phyloP scores from a whole-genome alignment of 345 rosid species.

The Salix viminalis region DNA sequence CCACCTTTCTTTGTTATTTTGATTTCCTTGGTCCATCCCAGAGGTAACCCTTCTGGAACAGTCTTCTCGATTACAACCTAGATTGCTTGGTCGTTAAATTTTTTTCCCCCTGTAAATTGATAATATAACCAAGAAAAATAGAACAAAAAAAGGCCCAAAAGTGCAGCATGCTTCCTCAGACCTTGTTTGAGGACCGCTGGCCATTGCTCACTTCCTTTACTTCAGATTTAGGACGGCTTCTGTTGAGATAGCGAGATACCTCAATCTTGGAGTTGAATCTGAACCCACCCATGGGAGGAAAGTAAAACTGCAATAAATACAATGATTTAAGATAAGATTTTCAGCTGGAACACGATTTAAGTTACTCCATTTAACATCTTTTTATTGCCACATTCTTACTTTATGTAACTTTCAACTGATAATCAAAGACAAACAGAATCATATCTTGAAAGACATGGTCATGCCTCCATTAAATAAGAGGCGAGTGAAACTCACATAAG shows the following conservation, averaged over 20 bases:
- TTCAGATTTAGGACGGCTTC: conserved; percentile 18
- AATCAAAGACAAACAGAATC: neutral
- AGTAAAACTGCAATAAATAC: conserved; percentile 44
- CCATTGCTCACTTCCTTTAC: conserved; percentile 21
- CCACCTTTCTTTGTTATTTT: conserved; percentile 48
- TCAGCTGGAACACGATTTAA: neutral
- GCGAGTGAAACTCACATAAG: neutral
- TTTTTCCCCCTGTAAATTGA: conserved; percentile 14
- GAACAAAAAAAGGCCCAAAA: neutral
- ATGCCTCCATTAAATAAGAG: neutral
- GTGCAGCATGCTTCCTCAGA: conserved; percentile 18
- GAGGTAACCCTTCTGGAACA: conserved; percentile 69
- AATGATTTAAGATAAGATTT: conserved; percentile 5
- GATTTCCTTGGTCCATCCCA: conserved; percentile 85
- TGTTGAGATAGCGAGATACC: conserved; percentile 38
- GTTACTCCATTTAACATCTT: neutral
- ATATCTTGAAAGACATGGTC: neutral
- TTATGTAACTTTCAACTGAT: neutral
- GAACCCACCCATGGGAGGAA: conserved; percentile 38
- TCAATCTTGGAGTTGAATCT: conserved; percentile 41
- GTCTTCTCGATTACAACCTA: conserved; percentile 57
- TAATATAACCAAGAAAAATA: neutral
- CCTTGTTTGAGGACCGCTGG: conserved; percentile 19
- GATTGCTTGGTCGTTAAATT: conserved; percentile 33
- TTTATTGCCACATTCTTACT: neutral